Conservation (phyloP, 129 eudicot genomes). For the Dittrichia graveolens region DNA sequence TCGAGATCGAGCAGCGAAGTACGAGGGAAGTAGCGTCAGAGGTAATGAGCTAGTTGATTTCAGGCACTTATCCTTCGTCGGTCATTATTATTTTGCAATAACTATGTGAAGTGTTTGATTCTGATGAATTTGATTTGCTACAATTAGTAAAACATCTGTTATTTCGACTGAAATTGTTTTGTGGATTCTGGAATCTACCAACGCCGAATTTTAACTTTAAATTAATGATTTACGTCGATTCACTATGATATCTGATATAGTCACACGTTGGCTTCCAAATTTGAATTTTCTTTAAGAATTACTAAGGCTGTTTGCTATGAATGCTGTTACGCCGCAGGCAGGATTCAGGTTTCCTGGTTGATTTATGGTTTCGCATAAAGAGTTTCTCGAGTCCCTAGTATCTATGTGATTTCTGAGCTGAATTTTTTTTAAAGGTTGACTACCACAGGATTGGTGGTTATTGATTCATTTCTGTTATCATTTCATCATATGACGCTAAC, state of each 20-base stretch:
- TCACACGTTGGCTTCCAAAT: not conserved
- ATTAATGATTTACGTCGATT: not conserved
- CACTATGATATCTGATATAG: slow-evolving; percentile 13
- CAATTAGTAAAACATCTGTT: not conserved
- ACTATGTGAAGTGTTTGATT: slow-evolving; percentile 7
- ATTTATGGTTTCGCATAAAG: slow-evolving; percentile 1
- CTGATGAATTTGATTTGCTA: slow-evolving; percentile 16
- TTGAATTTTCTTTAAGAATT: not conserved
- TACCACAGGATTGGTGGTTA: slow-evolving; percentile 7
- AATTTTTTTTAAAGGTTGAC: not conserved
- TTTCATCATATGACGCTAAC: not conserved
- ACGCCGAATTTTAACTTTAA: slow-evolving; percentile 5
- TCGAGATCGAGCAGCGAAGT: slow-evolving; percentile 30
- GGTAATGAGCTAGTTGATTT: slow-evolving; percentile 35
- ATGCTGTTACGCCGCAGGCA: not conserved
- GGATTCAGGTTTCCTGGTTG: not conserved
- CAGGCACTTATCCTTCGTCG: not conserved
- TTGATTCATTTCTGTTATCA: not conserved
- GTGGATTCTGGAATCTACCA: slow-evolving; percentile 11
- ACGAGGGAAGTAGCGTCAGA: slow-evolving; percentile 34
- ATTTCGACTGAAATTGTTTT: slow-evolving; percentile 16
- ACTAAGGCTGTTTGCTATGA: not conserved
- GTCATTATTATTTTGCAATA: not conserved
- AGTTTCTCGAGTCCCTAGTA: not conserved
- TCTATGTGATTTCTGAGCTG: slow-evolving; percentile 10